Conservation (phyloP, 768 basidiomycete genomes). For the Amanita pallidorosea region DNA sequence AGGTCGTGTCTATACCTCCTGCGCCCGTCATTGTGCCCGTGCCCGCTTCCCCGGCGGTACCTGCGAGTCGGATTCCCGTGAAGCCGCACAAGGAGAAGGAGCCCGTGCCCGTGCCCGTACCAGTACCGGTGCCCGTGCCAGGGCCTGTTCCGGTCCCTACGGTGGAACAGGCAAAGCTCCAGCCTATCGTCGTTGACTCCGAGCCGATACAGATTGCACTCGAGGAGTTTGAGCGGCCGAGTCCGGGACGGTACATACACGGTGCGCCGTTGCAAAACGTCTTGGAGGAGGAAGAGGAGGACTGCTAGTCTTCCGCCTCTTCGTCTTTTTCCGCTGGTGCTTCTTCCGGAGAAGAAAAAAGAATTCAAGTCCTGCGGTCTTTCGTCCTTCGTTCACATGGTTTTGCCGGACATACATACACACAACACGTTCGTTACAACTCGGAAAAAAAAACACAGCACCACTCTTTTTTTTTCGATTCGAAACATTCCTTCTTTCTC, state of each 20-base stretch:
- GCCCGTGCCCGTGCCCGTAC: not conserved
- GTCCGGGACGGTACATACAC: constrained; percentile 68
- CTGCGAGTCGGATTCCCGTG: constrained; percentile 4
- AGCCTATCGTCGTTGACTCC: not conserved
- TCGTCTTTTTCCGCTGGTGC: not conserved
- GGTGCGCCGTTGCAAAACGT: constrained; percentile 84
- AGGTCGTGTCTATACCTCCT: constrained; percentile 6
- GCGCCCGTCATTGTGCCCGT: constrained; percentile 9
- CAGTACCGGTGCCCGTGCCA: not conserved
- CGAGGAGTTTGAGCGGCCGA: constrained; percentile 45
- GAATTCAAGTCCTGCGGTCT: no score
- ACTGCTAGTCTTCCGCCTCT: constrained; percentile 10
- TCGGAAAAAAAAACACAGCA: not conserved
- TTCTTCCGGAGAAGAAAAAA: no score
- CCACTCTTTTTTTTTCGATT: not conserved
- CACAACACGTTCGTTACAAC: not conserved
- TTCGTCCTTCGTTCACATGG: not conserved
- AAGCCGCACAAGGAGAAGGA: not conserved
- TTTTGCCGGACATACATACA: not conserved
- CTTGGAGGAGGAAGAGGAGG: constrained; percentile 73
- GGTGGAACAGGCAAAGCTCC: not conserved
- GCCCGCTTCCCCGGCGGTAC: not conserved
- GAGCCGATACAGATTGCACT: constrained; percentile 19
- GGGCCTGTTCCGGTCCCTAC: not conserved
- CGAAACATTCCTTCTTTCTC: not conserved